Evolutionary conservation across 140 eudicot genomes (phyloP).

Genomic region (Ambrosia hybrid): DNA sequence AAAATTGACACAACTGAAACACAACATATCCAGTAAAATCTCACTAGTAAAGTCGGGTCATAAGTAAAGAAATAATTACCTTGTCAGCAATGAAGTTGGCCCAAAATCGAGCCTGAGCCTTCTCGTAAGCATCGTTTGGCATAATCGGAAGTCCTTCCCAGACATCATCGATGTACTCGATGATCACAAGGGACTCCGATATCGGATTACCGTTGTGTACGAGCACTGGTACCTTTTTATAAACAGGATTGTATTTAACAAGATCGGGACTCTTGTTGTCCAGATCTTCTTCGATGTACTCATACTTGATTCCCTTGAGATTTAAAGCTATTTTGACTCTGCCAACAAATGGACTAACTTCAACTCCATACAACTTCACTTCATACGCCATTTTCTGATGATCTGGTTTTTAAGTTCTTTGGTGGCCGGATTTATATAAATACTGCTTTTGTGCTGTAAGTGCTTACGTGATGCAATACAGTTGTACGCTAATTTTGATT

Average conservation of each 20-base stretch:
- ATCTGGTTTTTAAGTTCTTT: too few species aligned
- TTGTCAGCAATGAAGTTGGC: constrained; percentile 27
- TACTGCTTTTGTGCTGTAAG: too few species aligned
- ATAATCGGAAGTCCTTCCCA: background rate
- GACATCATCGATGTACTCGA: constrained; percentile 38
- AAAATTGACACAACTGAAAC: too few species aligned
- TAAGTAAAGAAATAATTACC: too few species aligned
- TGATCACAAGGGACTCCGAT: constrained; percentile 28
- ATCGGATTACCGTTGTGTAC: constrained; percentile 34
- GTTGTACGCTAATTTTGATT: too few species aligned
- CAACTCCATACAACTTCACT: constrained; percentile 21
- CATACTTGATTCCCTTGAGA: constrained; percentile 24
- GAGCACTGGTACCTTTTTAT: constrained; percentile 36
- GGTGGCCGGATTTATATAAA: too few species aligned
- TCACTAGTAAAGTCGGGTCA: too few species aligned
- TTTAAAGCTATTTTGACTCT: constrained; percentile 14
- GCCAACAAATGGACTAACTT: constrained; percentile 18
- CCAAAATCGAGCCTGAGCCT: constrained; percentile 29
- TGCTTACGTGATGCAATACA: too few species aligned
- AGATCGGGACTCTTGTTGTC: constrained; percentile 36
- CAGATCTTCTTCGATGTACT: constrained; percentile 31
- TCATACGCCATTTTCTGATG: constrained; percentile 25
- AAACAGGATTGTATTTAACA: background rate
- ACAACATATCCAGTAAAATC: too few species aligned
- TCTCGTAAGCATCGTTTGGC: constrained; percentile 25